Percentiles rank a stretch among this genome's conserved stretches.
Conservation (phyloP, 2,329 filamentous ascomycete species). For the Fusarium floridanum region DNA sequence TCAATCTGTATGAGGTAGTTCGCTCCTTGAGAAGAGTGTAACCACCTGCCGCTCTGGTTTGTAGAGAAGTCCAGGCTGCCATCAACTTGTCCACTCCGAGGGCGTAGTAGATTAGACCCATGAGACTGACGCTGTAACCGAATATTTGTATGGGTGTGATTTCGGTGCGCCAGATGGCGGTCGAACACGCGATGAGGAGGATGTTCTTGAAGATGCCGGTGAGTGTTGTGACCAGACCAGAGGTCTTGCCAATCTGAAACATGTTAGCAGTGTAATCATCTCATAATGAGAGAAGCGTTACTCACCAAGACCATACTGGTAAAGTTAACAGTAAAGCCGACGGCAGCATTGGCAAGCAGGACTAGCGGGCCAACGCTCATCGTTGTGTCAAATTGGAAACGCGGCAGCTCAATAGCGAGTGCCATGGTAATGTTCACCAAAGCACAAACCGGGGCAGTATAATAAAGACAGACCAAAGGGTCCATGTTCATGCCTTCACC, state of each 20-base stretch:
- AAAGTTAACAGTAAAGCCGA: slow-evolving; percentile 11
- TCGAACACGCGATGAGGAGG: not conserved
- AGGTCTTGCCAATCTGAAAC: slow-evolving; percentile 19
- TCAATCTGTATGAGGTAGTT: not conserved
- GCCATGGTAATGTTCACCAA: slow-evolving; percentile 12
- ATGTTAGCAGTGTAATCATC: not conserved
- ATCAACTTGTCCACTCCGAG: not conserved
- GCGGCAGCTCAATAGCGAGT: not conserved
- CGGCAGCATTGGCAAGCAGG: slow-evolving; percentile 17
- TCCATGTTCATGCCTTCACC: slow-evolving; percentile 33
- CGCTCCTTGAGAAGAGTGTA: not conserved
- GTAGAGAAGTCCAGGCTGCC: not conserved
- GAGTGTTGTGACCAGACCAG: slow-evolving; percentile 9
- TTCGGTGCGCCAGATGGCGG: slow-evolving; percentile 16
- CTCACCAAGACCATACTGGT: slow-evolving; percentile 21
- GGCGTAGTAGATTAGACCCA: not conserved
- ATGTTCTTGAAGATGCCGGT: slow-evolving; percentile 23
- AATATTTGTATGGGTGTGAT: slow-evolving; percentile 6
- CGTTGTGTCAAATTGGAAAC: slow-evolving; percentile 5
- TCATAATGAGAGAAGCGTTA: too few relatives aligned
- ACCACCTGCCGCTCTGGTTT: not conserved
- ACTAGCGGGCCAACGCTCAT: not conserved
- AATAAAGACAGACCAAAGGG: slow-evolving; percentile 31
- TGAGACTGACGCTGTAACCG: slow-evolving; percentile 5
- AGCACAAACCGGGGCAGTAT: slow-evolving; percentile 26